Conservation (phyloP, 768 basidiomycete species). For the Crucibulum laeve region DNA sequence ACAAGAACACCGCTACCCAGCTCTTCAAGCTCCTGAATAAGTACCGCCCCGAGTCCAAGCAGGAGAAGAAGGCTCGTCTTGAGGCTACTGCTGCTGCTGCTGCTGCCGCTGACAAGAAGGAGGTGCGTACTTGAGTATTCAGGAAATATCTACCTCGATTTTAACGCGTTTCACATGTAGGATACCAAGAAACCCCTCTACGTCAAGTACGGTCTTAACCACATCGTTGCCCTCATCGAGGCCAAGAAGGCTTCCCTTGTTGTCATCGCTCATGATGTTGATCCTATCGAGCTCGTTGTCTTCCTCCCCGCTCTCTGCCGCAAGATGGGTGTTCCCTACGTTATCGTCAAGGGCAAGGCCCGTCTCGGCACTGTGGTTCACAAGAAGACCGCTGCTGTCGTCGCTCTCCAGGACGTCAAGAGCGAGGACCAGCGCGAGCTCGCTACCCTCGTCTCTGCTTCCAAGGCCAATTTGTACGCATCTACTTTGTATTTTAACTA, state of each 20-base stretch:
- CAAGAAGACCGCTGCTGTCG: constrained; percentile 95
- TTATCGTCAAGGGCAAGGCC: constrained; percentile 97
- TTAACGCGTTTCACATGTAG: constrained; percentile 22
- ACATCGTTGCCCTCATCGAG: constrained; percentile 92
- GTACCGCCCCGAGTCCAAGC: constrained; percentile 91
- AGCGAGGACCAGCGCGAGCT: constrained; percentile 93
- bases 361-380: constrained; percentile 97
- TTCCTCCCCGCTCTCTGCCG: constrained; percentile 97
- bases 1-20: constrained; percentile 99
- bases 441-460: constrained; percentile 85
- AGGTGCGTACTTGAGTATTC: constrained; percentile 39
- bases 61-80: constrained; percentile 96
- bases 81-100: constrained; percentile 69
- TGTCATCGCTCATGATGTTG: constrained; percentile 95
- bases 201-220: constrained; percentile 97
- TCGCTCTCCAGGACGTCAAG: constrained; percentile 90
- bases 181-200: constrained; percentile 93
- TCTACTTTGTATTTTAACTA: neutral
- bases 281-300: constrained; percentile 98
- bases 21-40: constrained; percentile 98
- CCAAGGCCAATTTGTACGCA: constrained; percentile 96
- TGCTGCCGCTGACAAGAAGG: constrained; percentile 78
- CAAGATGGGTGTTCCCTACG: constrained; percentile 99
- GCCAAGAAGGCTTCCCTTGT: constrained; percentile 97
- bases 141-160: neutral